Conservation (phyloP, 2,329 filamentous ascomycete genomes). For the Microascus cirrosus region DNA sequence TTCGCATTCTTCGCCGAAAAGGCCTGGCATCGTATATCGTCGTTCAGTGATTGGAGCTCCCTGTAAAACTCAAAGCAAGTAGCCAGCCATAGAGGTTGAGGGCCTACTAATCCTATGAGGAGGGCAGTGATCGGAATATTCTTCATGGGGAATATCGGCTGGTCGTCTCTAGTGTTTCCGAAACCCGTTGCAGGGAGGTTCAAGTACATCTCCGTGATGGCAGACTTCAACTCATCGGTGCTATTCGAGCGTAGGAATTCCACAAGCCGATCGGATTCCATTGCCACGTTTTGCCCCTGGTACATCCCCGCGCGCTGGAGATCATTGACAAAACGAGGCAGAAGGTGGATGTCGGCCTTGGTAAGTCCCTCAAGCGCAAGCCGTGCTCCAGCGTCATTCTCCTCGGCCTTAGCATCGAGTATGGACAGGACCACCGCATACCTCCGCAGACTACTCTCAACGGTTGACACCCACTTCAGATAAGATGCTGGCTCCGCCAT, state of each 20-base stretch:
- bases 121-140: constrained; percentile 42
- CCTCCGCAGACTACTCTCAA: constrained; percentile 39
- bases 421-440: constrained; percentile 20
- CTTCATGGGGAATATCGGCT: constrained; percentile 48
- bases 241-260: constrained; percentile 3
- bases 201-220: constrained; percentile 23
- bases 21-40: constrained; percentile 28
- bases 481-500: constrained; percentile 17
- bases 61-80: constrained; percentile 38
- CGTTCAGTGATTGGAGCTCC: constrained; percentile 29
- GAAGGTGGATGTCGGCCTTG: constrained; percentile 7
- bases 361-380: constrained; percentile 7
- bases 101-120: constrained; percentile 18
- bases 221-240: constrained; percentile 7
- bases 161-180: constrained; percentile 22
- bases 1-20: constrained; percentile 31
- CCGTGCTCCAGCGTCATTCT: not conserved
- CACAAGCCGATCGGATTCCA: not conserved
- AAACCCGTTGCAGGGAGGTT: constrained; percentile 16
- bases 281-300: not conserved
- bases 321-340: constrained; percentile 8
- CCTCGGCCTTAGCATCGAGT: not conserved
- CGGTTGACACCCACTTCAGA: constrained; percentile 26
- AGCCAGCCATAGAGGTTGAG: constrained; percentile 35
- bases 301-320: not conserved